These are phyloP conservation scores for Euphrasia arctica DNA, from an alignment of 305 asterid species.

Conservation along the genomic window DNA sequence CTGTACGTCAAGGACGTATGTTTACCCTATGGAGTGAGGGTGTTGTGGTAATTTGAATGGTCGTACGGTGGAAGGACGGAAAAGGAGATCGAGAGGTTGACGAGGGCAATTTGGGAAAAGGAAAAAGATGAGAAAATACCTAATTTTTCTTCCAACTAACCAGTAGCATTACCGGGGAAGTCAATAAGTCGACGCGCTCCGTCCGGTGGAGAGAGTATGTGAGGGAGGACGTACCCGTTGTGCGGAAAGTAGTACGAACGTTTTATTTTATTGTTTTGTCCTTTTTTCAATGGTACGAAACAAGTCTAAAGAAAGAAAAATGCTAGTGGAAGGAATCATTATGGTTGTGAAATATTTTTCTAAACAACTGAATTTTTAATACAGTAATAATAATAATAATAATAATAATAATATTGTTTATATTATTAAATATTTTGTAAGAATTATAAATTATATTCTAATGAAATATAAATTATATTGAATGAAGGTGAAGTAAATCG, in stretches of 20 bases:
- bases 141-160: not conserved
- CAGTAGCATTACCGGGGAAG: constrained; percentile 5
- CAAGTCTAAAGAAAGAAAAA: no score
- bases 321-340: no score
- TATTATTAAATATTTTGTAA: no score
- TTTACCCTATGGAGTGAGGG: constrained; percentile 22
- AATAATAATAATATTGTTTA: no score
- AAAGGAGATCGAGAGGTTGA: constrained; percentile 19
- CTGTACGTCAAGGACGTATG: no score
- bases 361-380: no score
- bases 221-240: constrained; percentile 68
- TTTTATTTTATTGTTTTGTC: not conserved
- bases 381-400: no score
- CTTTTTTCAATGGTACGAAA: not conserved
- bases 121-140: not conserved
- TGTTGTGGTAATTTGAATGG: constrained; percentile 24
- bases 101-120: constrained; percentile 34
- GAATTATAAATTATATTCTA: no score
- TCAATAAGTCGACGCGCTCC: constrained; percentile 28
- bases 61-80: constrained; percentile 42
- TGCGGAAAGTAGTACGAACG: constrained; percentile 50
- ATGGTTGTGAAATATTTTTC: no score
- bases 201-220: constrained; percentile 70
- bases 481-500: no score
- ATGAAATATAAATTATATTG: no score